phyloP scores from a whole-genome alignment of 78 protist species.

The Paratrimastix pyriformis region DNA sequence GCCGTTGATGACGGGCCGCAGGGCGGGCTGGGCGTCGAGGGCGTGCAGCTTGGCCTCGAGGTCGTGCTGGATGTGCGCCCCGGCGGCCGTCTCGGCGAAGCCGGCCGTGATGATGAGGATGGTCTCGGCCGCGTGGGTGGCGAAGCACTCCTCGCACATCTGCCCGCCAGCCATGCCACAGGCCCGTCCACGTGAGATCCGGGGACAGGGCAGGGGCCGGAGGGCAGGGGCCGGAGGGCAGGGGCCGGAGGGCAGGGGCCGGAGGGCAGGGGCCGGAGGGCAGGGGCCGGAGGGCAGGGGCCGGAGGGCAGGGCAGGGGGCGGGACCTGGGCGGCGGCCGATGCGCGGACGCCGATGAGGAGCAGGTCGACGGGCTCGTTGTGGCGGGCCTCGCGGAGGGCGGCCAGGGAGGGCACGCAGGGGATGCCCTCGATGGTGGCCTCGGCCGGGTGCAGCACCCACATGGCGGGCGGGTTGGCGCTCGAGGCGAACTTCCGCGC shows the following conservation, averaged over 20 bases:
- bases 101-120: constrained; percentile 37
- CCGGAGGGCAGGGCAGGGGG: too few species aligned
- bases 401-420: not conserved
- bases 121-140: not conserved
- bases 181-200: too few species aligned
- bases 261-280: too few species aligned
- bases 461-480: not conserved
- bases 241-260: too few species aligned
- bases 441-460: constrained; percentile 12
- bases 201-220: too few species aligned
- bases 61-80: constrained; percentile 18
- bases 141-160: not conserved
- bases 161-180: not conserved
- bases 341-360: constrained; percentile 33
- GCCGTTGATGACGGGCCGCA: constrained; percentile 31
- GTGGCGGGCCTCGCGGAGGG: not conserved
- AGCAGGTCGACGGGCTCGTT: constrained; percentile 30
- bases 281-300: too few species aligned
- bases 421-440: not conserved
- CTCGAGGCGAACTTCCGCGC: too few species aligned
- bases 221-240: too few species aligned
- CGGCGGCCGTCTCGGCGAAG: constrained; percentile 36
- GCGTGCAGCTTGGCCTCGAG: not conserved
- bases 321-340: constrained; percentile 10
- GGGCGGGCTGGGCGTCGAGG: not conserved